phyloP scores from a whole-genome alignment of 805 yeast species.

The Tetrapisispora taiwanensis region DNA sequence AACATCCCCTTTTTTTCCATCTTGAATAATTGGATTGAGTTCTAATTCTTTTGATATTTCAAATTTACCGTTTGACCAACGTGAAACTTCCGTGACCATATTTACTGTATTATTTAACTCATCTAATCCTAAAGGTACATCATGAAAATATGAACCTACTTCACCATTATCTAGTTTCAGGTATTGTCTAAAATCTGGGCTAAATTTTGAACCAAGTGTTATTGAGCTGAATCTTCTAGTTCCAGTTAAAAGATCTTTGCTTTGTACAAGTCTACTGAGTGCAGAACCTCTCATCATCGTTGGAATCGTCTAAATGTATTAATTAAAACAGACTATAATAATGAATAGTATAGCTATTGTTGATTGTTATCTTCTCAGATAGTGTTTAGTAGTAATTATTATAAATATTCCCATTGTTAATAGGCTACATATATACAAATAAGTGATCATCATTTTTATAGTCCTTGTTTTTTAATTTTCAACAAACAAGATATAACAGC shows the following conservation, averaged over 20 bases:
- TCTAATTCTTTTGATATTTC: slow-evolving; percentile 52
- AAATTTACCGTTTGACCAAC: slow-evolving; percentile 78
- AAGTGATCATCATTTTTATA: no score
- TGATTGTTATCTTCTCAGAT: no score
- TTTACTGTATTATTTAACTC: slow-evolving; percentile 36
- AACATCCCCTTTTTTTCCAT: slow-evolving; percentile 60
- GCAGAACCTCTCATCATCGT: slow-evolving; percentile 3
- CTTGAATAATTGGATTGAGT: slow-evolving; percentile 76
- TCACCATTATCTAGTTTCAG: slow-evolving; percentile 34
- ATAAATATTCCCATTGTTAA: no score
- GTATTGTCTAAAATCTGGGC: slow-evolving; percentile 36
- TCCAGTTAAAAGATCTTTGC: slow-evolving; percentile 6
- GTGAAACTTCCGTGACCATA: slow-evolving; percentile 68
- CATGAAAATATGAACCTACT: slow-evolving; percentile 61
- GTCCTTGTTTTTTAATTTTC: no score
- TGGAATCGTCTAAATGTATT: no score
- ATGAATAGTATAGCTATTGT: no score
- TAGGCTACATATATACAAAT: no score
- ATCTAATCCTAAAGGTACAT: slow-evolving; percentile 49
- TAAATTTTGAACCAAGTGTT: slow-evolving; percentile 31
- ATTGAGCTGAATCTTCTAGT: slow-evolving; percentile 10
- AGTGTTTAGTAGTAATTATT: no score
- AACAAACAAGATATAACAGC: no score
- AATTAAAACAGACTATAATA: no score
- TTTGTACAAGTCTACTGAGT: slow-evolving; percentile 8